phyloP scores from a whole-genome alignment of 306 rosid genomes.

The Glycine tomentella region DNA sequence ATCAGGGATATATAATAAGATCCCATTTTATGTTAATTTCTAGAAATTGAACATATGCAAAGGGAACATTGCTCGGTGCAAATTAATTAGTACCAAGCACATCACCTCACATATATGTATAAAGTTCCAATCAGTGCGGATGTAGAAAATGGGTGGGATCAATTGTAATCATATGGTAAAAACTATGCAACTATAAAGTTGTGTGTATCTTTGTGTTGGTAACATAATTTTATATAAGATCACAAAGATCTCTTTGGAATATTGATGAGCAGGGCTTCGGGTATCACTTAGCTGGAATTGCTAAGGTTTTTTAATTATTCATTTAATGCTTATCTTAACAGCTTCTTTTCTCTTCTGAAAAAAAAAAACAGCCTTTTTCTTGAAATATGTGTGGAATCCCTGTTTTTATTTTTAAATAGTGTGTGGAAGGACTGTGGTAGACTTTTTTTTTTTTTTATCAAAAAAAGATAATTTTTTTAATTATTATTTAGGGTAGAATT shows the following conservation, averaged over 20 bases:
- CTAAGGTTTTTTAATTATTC: not conserved
- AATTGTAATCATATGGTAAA: too few relatives aligned
- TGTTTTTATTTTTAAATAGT: too few relatives aligned
- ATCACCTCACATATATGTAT: not conserved
- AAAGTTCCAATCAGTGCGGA: not conserved
- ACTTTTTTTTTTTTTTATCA: too few relatives aligned
- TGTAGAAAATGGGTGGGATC: not conserved
- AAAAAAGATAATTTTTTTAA: too few relatives aligned
- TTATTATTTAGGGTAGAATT: too few relatives aligned
- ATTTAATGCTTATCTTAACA: not conserved
- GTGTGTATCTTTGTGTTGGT: not conserved
- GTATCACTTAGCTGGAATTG: not conserved
- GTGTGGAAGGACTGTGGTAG: too few relatives aligned
- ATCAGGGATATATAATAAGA: not conserved
- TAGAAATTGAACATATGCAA: not conserved
- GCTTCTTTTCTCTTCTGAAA: not conserved
- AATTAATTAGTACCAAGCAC: not conserved
- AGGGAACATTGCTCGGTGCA: not conserved
- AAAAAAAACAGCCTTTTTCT: not conserved
- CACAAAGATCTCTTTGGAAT: not conserved
- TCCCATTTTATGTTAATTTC: conserved; percentile 25
- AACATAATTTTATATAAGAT: not conserved
- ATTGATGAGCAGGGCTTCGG: not conserved
- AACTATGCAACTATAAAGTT: too few relatives aligned
- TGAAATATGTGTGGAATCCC: not conserved